Evolutionary conservation across 2,329 filamentous ascomycete species (phyloP), one percentile per base, ranked within the genome.

Genomic region (Leptosphaerulina australis): DNA sequence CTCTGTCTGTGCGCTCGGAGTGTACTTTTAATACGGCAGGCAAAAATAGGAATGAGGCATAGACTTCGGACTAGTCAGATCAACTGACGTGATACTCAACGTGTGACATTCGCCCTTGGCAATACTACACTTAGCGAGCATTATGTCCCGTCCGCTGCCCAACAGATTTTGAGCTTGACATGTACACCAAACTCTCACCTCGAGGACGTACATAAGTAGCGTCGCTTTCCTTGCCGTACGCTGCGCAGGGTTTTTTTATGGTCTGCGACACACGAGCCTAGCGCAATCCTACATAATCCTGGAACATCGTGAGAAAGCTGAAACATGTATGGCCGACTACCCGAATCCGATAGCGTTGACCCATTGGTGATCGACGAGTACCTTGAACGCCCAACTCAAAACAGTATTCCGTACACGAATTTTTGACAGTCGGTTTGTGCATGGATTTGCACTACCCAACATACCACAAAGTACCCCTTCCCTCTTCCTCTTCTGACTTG

Each of bases 401-500:
- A 33, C 30, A 43, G 48, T 51, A 46, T 46, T 40, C 36, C 41
- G 41, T 51, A 51, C 48, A 51, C 43, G 37, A 38, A 38, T 31
- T 43, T 36, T 35, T 51, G 35, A 51, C 31, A 46, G 26, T 28
- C 49, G 22, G 37, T 43, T 38, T 47, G 50, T 53, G 44, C 50
- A 30, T 38, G 34, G 4, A 2, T 36, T 28, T 45, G 48, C 41
- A 50, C 48, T 64, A 65, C 31, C 53, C 54, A 40, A 65, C 54
- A 56, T 64, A 69, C 56, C 66, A 68, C 35, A 63, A 38, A 48
- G 56, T 55, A 38, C 58, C 57, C 44, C 62, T 55, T 44, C 60
- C 61, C 12, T 69, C 61, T 49, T 69, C 66, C 28, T 65, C 63
- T 44, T 67, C 62, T 7, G 61, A 59, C 37, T 56, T 60, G 12